Percentiles rank a stretch among this genome's conserved stretches.
These are phyloP conservation scores for Cutaneotrichosporon sp. DNA, from an alignment of 1,284 basidiomycete species.

Conservation along the genomic window DNA sequence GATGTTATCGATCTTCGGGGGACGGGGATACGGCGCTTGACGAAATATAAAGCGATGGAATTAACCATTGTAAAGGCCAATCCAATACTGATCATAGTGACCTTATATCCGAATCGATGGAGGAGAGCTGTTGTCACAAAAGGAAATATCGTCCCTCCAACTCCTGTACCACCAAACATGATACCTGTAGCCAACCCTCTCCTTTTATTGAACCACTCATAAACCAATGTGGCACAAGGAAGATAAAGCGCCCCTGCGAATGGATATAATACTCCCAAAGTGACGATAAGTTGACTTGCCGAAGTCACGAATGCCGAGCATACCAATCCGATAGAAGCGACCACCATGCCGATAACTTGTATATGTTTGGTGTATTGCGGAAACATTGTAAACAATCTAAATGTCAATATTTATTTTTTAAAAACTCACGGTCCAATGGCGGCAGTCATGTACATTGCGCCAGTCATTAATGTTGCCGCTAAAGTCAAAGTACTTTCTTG, in stretches of 20 bases:
- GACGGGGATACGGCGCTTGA: slow-evolving; percentile 47
- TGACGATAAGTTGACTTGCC: slow-evolving; percentile 50
- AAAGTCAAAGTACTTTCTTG: slow-evolving; percentile 41
- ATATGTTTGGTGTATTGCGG: slow-evolving; percentile 34
- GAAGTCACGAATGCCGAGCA: slow-evolving; percentile 46
- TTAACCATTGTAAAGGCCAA: slow-evolving; percentile 41
- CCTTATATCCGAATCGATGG: slow-evolving; percentile 48
- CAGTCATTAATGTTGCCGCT: slow-evolving; percentile 49
- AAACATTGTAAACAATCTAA: slow-evolving; percentile 39
- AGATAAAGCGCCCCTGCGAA: slow-evolving; percentile 46
- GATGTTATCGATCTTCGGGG: not conserved
- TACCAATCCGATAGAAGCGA: slow-evolving; percentile 34
- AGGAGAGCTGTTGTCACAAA: slow-evolving; percentile 46
- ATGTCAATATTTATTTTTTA: too few species aligned
- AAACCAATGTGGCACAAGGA: slow-evolving; percentile 49
- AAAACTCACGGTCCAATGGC: slow-evolving; percentile 46
- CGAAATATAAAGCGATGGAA: slow-evolving; percentile 38
- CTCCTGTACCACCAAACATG: slow-evolving; percentile 50
- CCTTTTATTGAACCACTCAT: slow-evolving; percentile 49
- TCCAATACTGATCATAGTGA: slow-evolving; percentile 46
- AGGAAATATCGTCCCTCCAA: slow-evolving; percentile 49
- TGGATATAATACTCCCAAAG: slow-evolving; percentile 48
- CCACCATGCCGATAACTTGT: slow-evolving; percentile 36
- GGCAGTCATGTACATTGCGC: slow-evolving; percentile 46
- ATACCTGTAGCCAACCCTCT: slow-evolving; percentile 50